Base-by-base conservation (phyloP, 2,329 filamentous ascomycete genomes). In the Pseudogymnoascus sp. region DNA sequence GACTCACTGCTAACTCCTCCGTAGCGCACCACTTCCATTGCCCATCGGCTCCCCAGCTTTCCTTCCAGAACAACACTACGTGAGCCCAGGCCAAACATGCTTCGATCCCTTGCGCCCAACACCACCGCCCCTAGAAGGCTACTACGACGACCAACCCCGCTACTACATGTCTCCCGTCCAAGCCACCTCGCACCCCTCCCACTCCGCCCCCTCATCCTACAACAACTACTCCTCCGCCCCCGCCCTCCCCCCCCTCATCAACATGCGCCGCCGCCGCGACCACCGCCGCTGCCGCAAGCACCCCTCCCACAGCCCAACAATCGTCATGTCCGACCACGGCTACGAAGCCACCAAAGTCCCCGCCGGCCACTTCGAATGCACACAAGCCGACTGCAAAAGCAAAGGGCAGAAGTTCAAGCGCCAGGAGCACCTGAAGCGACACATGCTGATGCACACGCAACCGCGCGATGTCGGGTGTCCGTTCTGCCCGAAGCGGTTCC, bases 391-490 rank as follows among this genome's bases (percentile, higher is more conserved):
- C 6, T 80, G 79, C 68, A 75, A 75, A 63, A 76, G 76, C 48
- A 54, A 31, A 11, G 48, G 48, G 25, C 48, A 54, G 6, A 75
- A 75, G 4, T 82, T 82, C 69, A 78, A 79, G 71, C 71, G 80
- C 60, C 77, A 79, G 65, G 79, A 81, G 66, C 79, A 81, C 64
- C 71, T 81, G 16, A 80, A 80, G 71, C 72, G 79, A 10, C 80
- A 82, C 68, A 77, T 78, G 72, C 78, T 76, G 69, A 80, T 75
- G 14, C 79, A 80, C 63, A 39, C 37, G 10, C 25, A 64, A 6
- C n/a, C 48, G 1, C 48, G 62, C 7, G 62, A 16, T 2, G 65
- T 63, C 48, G 37, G 31, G 7, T 73, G 71, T 31, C 60, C 57
- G 19, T 70, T 70, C 25, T 73, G 71, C 41, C 1, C 43, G 1